These are phyloP conservation scores for Acanthamoeba royreba DNA, from an alignment of 208 protist species.

Conservation along the genomic window DNA sequence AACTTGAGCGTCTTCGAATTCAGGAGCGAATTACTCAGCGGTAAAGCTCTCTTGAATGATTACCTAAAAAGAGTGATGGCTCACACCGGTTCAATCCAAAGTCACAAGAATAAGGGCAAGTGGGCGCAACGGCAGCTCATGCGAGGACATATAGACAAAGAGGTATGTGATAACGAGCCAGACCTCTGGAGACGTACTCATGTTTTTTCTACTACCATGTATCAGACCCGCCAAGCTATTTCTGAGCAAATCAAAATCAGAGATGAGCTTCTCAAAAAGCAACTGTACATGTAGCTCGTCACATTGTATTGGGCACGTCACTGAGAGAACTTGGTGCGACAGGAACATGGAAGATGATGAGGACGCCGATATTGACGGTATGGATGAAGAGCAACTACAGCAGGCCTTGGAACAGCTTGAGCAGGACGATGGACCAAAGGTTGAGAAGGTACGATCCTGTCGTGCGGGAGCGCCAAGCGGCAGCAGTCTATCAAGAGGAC, in stretches of 20 bases:
- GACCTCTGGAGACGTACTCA: background rate
- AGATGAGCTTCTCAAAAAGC: conserved; percentile 43
- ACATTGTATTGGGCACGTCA: background rate
- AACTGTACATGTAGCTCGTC: background rate
- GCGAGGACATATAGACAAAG: background rate
- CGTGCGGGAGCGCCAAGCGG: too few relatives aligned
- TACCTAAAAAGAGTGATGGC: background rate
- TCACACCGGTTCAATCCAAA: background rate
- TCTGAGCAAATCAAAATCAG: conserved; percentile 27
- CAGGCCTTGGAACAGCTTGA: background rate
- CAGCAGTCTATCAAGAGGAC: too few relatives aligned
- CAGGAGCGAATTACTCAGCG: conserved; percentile 30
- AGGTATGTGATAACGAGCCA: background rate
- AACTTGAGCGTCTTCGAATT: conserved; percentile 20
- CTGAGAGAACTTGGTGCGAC: background rate
- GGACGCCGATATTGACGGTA: background rate
- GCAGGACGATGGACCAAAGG: background rate
- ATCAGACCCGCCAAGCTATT: conserved; percentile 47
- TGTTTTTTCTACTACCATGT: background rate
- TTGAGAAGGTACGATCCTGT: background rate
- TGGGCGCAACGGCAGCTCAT: conserved; percentile 11
- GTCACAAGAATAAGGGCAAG: conserved; percentile 44
- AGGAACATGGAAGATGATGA: background rate
- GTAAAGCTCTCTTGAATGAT: too few relatives aligned
- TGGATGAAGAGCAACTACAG: conserved; percentile 22